A percentile compares a stretch with the other conserved stretches of the same genome.
These are phyloP conservation scores for Alternaria dauci DNA, from an alignment of 2,329 filamentous ascomycete genomes.

Conservation along the genomic window DNA sequence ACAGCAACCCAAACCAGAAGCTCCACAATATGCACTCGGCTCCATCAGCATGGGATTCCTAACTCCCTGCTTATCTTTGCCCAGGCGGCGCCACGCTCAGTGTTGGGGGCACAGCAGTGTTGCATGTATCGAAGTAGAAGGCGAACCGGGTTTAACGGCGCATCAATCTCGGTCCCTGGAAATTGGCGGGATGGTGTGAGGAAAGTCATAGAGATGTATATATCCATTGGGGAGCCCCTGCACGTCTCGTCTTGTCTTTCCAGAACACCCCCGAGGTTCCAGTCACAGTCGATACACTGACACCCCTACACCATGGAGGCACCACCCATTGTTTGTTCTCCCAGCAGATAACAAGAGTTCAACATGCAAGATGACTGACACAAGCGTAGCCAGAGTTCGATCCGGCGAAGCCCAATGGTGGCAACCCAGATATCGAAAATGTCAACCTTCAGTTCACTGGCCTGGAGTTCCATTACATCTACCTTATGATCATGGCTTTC, in stretches of 20 bases:
- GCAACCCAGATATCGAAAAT: conserved; percentile 62
- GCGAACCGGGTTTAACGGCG: conserved; percentile 19
- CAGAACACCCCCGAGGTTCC: conserved; percentile 5
- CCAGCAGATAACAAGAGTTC: background rate
- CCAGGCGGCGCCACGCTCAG: conserved; percentile 32
- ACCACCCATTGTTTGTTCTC: conserved; percentile 27
- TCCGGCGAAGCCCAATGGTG: conserved; percentile 59
- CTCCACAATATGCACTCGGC: conserved; percentile 20
- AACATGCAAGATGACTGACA: background rate
- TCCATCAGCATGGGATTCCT: conserved; percentile 19
- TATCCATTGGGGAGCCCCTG: conserved; percentile 32
- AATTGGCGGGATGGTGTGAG: conserved; percentile 16
- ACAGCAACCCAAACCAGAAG: conserved; percentile 9
- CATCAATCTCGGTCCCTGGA: conserved; percentile 18
- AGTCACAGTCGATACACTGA: conserved; percentile 4
- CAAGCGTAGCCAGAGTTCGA: conserved; percentile 51
- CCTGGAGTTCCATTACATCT: conserved; percentile 68
- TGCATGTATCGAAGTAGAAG: conserved; percentile 24
- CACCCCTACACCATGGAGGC: conserved; percentile 22
- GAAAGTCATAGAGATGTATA: conserved; percentile 24
- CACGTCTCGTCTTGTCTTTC: conserved; percentile 8
- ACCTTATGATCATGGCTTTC: conserved; percentile 66
- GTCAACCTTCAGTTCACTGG: conserved; percentile 67
- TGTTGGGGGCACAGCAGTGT: conserved; percentile 28
- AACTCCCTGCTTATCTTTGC: conserved; percentile 42